Evolutionary conservation across 768 basidiomycete species (phyloP), one percentile per base, ranked within the genome.

Genomic region (Trichaptum fuscoviolaceum): DNA sequence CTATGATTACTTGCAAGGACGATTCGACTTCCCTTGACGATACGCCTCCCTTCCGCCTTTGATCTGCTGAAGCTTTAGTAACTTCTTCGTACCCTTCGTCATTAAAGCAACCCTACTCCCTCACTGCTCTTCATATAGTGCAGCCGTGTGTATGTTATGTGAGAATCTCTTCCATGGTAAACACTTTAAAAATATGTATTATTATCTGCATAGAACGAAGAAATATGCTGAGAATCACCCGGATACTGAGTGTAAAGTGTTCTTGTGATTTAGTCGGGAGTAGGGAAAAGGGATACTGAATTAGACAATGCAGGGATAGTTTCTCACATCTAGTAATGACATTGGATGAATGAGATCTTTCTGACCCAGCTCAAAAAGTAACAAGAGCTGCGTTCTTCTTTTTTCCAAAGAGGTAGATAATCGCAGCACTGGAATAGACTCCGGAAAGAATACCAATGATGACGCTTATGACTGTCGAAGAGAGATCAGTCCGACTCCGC

Each of bases 391-490:
- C 90, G 66, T 87, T 90, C 80, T 95, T 95, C 67, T 90, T 83
- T 8, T 85, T 82, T 8, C 93, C 93, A 71, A 95, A 95, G 70
- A 89, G 90, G 72, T 95, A 95, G 18, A 95, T 91, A 58, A 95
- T 76, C 12, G 92, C 88, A 73, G 92, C 91, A 70, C 91, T 93
- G 84, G 91, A 92, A 79, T 94, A 95, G 58, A 95, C 76, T 20
- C 93, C 92, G 63, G 94, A 92, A 0, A 92, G 95, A 70, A 95
- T 94, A 30, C 93, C 93, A 66, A 95, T 92, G 0, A 92, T 90
- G 62, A 95, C 93, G 59, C 59, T 61, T 12, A 61, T 61, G 25
- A 61, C 59, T 61, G 30, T 61, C 23, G 15, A 10, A 24, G 58
- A 24, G 59, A 7, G 15, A 5, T 58, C 27, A 58, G 34, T 17